Base-by-base conservation (phyloP, 2,329 filamentous ascomycete species). In the Botryotinia narcissicola region DNA sequence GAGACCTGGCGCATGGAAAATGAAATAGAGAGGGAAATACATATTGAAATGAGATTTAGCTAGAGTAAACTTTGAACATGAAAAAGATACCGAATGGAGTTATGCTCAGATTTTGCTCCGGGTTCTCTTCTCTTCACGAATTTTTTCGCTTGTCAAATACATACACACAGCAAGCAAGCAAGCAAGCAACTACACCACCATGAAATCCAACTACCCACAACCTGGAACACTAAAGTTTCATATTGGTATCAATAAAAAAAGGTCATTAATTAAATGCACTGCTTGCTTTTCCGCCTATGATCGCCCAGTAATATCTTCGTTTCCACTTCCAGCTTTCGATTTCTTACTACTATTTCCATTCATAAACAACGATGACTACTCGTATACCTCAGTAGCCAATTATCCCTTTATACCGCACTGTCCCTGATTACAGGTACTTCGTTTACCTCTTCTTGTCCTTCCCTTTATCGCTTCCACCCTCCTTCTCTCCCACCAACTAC, bases 401-500 rank as follows among this genome's bases (percentile, higher is more conserved):
- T 2, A 2, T 18, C 14, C 51, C 14, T 8, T 29, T 8, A 18
- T 8, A 57, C 51, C 14, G 1, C 51, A 57, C 51, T 9, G 7
- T 4, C n/a, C n/a, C 18, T 29, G 6, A 57, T 57, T 18, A 57
- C 1, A 57, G 29, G 3, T 9, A 3, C 51, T 29, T 18, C 14
- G 0, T 51, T 25, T 67, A 67, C 29, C 37, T 67, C 42, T 29
- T 22, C 6, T 62, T 70, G 1, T 35, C 51, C 29, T 61, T 62
- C 1, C 40, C 54, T 14, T 59, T 70, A 32, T 29, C 44, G 25
- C 44, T 66, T 22, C 44, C 46, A 37, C n/a, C 46, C 9, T 74
- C 69, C 54, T 74, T 76, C 66, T 73, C 75, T 63, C 76, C 70
- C 4, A 80, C 54, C 48, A 80, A 70, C 70, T 75, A 72, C 73